Evolutionary conservation across 1,139 yeast genomes (phyloP), one percentile per base, ranked within the genome.

Genomic region (Suhomyces ambrosiae): DNA sequence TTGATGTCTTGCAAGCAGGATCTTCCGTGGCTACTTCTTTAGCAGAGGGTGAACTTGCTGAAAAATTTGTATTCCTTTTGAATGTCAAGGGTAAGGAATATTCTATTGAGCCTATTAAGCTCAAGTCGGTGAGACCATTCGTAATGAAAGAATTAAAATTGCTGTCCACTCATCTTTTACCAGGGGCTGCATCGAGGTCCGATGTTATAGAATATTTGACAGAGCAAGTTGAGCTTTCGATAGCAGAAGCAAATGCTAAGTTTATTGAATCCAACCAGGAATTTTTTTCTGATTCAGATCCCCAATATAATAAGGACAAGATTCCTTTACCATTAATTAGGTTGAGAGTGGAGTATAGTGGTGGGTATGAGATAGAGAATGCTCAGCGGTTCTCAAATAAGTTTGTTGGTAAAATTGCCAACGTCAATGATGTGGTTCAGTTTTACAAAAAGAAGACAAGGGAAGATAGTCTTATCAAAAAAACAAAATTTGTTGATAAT

Each of bases 11-110:
- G 30, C 96, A 90, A 57, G 95, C 96, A 0, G 99, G 99, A 0
- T 87, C 96, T 2, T 86, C 96, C 0, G 86, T 92, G 12, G 97
- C 96, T 0, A 92, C 99, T 0, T 84, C 96, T 10, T 67, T 94
- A 26, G 79, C 86, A 37, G 95, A 86, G 38, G 95, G 95, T 3
- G 99, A 92, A 55, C 76, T 88, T 0, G 73, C 79, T 10, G 79
- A 76, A 24, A 94, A 92, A 56, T 74, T 79, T 53, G 90, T 82
- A 0, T 90, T 86, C 40, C 67, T 92, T 1, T 49, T 94, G 48
- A 79, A 77, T 33, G 67, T 92, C 13, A 72, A 75, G 22, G 82
- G 82, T 3, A 71, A 68, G 30, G 68, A 78, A 31, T 87, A 83
- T 49, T 65, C 76, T 0, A 46, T 88, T 15, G 85, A 85, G 42